Base-by-base conservation (phyloP, 306 rosid genomes). In the Vachellia collinsii region DNA sequence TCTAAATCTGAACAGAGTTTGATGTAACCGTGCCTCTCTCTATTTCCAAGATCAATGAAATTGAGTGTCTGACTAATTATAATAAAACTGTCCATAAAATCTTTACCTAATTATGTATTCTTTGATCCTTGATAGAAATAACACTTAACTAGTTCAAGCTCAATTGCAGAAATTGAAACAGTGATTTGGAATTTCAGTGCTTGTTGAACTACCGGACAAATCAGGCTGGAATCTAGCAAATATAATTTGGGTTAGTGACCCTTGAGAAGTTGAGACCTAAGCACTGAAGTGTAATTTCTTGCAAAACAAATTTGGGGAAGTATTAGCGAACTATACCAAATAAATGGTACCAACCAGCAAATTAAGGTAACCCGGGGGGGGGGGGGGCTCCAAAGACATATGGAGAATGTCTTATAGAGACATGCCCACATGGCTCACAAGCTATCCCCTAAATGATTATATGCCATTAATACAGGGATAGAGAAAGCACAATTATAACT, bases 401-500 rank as follows among this genome's bases (percentile, higher is more conserved):
- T 61, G 67, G 61, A 72, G 73, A 80, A 81, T 77, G 87, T 83
- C 70, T 9, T 53, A 65, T 50, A 62, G 70, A 78, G 82, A 77
- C 83, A 74, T 54, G 75, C 70, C 75, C 87, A 79, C 90, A 85
- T 85, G 90, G 80, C 81, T 63, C 62, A 51, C 85, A 80, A 78
- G 81, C 68, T 79, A 80, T 70, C 43, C 69, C 71, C 75, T 72
- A 61, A 62, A 34, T 78, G 42, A 81, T 73, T 77, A 61, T 66
- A 50, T 37, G 36, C 47, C 74, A 72, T 66, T 71, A 74, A 77
- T 79, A 66, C 56, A 71, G 42, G 59, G 70, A 72, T 72, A 41
- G 41, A 56, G 48, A 80, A 42, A 50, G 80, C 75, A 85, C 71
- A 80, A 77, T 65, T 38, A 74, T 72, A 63, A 50, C 63, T 39